phyloP scores from a whole-genome alignment of 805 yeast species.

The Metschnikowia kofuensis region DNA sequence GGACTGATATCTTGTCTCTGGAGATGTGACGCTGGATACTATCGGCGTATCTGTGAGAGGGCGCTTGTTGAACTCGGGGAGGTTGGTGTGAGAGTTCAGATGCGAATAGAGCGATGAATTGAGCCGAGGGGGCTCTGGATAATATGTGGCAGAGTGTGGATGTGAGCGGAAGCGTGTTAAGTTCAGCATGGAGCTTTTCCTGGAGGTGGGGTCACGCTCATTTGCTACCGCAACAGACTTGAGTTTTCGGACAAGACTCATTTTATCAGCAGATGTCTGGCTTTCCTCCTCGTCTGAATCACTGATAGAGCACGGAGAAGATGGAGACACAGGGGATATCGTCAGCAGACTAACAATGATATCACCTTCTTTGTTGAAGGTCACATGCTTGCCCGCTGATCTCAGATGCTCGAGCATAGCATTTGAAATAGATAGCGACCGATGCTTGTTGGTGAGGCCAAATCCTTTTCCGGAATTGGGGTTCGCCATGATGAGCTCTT shows the following conservation, averaged over 20 bases:
- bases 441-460: conserved; percentile 5
- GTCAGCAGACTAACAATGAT: conserved; percentile 15
- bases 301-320: conserved; percentile 11
- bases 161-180: conserved; percentile 16
- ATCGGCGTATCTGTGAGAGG: conserved; percentile 77
- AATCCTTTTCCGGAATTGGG: background rate
- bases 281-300: conserved; percentile 15
- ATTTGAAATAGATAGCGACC: conserved; percentile 25
- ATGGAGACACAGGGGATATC: conserved; percentile 9
- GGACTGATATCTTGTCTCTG: conserved; percentile 33
- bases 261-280: conserved; percentile 7
- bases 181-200: conserved; percentile 9
- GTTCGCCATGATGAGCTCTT: background rate
- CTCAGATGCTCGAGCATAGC: conserved; percentile 24
- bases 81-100: conserved; percentile 15
- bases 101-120: conserved; percentile 13
- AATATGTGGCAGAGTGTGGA: conserved; percentile 15
- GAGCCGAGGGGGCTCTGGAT: conserved; percentile 14
- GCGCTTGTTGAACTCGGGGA: conserved; percentile 64
- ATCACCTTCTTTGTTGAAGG: conserved; percentile 17
- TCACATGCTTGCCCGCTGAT: conserved; percentile 21
- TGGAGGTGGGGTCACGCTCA: conserved; percentile 2
- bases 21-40: conserved; percentile 55
- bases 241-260: conserved; percentile 10
- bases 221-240: conserved; percentile 11